A percentile compares a stretch with the other conserved stretches of the same genome.
Conservation (phyloP, 1,139 yeast species). For the Suhomyces yuchorum region DNA sequence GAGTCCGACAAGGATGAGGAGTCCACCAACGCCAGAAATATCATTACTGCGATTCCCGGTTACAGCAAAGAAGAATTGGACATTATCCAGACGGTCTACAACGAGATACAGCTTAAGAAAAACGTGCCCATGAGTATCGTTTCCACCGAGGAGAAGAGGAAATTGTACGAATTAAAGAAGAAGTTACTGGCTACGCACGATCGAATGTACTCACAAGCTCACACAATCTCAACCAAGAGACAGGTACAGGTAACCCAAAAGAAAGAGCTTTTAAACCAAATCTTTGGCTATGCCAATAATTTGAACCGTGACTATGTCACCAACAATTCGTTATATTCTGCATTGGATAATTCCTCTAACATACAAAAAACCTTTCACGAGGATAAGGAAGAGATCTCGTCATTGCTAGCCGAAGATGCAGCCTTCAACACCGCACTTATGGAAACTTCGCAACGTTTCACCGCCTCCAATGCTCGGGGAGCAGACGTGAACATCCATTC, state of each 20-base stretch:
- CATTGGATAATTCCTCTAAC: constrained; percentile 40
- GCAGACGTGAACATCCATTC: not conserved
- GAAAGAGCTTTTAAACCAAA: constrained; percentile 39
- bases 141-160: constrained; percentile 29
- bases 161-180: constrained; percentile 36
- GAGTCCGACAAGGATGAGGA: constrained; percentile 1
- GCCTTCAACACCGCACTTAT: constrained; percentile 31
- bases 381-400: constrained; percentile 44
- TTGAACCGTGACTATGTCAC: constrained; percentile 46
- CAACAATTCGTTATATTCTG: constrained; percentile 44
- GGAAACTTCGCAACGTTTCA: constrained; percentile 23
- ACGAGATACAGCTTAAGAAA: constrained; percentile 15
- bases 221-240: constrained; percentile 38
- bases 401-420: constrained; percentile 39
- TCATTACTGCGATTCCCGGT: constrained; percentile 42
- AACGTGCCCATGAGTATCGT: constrained; percentile 3
- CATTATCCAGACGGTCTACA: constrained; percentile 21
- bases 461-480: constrained; percentile 12
- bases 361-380: constrained; percentile 45
- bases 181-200: constrained; percentile 38
- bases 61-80: constrained; percentile 42
- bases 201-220: constrained; percentile 35
- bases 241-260: constrained; percentile 47
- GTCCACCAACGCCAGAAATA: not conserved
- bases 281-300: constrained; percentile 44